These are phyloP conservation scores for Pelomyxa schiedti DNA, from an alignment of 78 protist genomes.

Conservation along the genomic window DNA sequence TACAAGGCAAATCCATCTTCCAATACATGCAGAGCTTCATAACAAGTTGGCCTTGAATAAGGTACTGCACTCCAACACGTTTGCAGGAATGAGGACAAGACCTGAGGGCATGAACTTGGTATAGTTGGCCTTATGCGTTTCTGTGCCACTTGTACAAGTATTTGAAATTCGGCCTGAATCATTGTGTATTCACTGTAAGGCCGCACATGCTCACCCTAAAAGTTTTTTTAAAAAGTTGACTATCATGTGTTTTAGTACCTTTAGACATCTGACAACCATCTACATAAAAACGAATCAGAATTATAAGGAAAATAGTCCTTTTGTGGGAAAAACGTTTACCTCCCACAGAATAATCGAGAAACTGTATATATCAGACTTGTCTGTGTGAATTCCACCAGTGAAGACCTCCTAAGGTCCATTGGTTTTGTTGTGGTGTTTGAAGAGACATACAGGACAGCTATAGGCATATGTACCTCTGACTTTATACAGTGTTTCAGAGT, in stretches of 20 bases:
- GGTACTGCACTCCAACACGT: conserved; percentile 34
- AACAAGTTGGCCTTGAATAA: conserved; percentile 34
- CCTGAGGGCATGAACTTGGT: conserved; percentile 46
- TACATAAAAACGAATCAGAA: no score
- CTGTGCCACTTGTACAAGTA: conserved; percentile 22
- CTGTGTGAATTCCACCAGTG: neutral
- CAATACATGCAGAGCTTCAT: conserved; percentile 18
- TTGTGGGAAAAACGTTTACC: conserved; percentile 7
- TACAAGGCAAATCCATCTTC: neutral
- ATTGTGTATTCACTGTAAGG: conserved; percentile 37
- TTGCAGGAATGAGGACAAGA: conserved; percentile 19
- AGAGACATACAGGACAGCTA: conserved; percentile 19
- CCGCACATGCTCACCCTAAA: conserved; percentile 26
- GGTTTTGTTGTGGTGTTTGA: no score
- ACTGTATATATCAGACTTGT: conserved; percentile 24
- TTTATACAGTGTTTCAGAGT: conserved; percentile 34
- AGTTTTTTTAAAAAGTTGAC: no score
- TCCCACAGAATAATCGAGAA: conserved; percentile 50
- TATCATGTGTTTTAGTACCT: no score
- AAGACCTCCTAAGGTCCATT: no score
- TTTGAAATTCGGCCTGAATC: conserved; percentile 51
- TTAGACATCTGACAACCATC: no score
- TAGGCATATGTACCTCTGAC: conserved; percentile 60
- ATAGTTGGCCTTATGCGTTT: conserved; percentile 39
- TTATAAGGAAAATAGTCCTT: no score